Evolutionary conservation across 169 alveolate species (phyloP).

Genomic region (Cryptosporidium xiaoi): DNA sequence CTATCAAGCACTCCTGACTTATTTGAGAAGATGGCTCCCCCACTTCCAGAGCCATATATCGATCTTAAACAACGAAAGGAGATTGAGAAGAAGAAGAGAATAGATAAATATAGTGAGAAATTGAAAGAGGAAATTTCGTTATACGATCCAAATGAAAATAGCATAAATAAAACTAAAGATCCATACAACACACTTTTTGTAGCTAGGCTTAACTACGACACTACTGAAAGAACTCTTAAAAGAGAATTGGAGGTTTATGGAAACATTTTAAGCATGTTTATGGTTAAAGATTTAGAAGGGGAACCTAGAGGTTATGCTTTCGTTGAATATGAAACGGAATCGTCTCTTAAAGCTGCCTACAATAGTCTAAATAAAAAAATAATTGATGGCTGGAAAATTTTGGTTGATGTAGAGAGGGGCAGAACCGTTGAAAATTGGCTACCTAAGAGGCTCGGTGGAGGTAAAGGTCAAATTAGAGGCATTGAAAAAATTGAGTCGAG

Average conservation of each 20-base stretch:
- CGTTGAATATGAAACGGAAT: conserved; percentile 84
- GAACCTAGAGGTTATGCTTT: conserved; percentile 89
- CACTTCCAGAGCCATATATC: conserved; percentile 17
- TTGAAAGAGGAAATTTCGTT: neutral
- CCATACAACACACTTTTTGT: conserved; percentile 87
- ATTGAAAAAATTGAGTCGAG: neutral
- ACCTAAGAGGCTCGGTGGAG: conserved; percentile 89
- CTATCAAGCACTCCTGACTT: conserved; percentile 16
- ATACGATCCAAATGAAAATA: conserved; percentile 19
- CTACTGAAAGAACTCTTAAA: conserved; percentile 83
- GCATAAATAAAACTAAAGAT: conserved; percentile 73
- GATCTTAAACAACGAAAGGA: conserved; percentile 9
- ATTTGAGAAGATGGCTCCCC: conserved; percentile 50
- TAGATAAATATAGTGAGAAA: conserved; percentile 2
- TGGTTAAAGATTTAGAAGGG: conserved; percentile 82
- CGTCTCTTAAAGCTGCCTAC: conserved; percentile 81
- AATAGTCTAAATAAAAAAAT: conserved; percentile 81
- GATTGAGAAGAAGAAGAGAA: neutral
- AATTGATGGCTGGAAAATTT: conserved; percentile 85
- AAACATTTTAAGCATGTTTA: conserved; percentile 79
- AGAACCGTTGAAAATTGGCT: conserved; percentile 84
- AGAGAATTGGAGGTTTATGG: conserved; percentile 87
- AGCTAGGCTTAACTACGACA: conserved; percentile 80
- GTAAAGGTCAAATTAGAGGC: conserved; percentile 81
- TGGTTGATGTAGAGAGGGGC: conserved; percentile 89